These are phyloP conservation scores for Ilex asprella DNA, from an alignment of 257 asterid genomes.

Conservation along the genomic window DNA sequence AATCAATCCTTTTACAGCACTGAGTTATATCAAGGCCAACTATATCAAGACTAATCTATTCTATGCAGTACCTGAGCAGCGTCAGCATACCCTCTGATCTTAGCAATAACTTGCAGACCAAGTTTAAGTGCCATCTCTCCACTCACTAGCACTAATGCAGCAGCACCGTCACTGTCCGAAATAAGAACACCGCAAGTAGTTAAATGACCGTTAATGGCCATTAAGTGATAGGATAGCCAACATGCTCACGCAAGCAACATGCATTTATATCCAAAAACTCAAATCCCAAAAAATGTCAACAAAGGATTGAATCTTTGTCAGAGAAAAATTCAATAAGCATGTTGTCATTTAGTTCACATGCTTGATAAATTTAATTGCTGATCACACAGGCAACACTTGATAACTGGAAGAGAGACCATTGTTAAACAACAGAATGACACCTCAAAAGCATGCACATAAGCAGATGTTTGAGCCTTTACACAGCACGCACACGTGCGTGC, in stretches of 20 bases:
- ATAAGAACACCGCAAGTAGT: background rate
- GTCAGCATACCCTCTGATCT: conserved; percentile 83
- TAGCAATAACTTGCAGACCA: conserved; percentile 72
- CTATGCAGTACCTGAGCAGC: conserved; percentile 71
- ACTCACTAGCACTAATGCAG: conserved; percentile 86
- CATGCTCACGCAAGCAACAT: too few relatives aligned
- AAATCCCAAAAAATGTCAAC: too few relatives aligned
- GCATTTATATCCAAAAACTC: too few relatives aligned
- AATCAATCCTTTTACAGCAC: conserved; percentile 22
- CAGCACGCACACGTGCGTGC: background rate
- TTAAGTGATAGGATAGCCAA: too few relatives aligned
- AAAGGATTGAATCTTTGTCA: too few relatives aligned
- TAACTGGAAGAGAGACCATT: too few relatives aligned
- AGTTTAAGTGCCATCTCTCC: conserved; percentile 68
- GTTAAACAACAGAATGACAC: background rate
- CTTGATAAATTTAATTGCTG: too few relatives aligned
- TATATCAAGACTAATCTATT: background rate
- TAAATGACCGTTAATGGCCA: background rate
- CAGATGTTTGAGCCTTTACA: background rate
- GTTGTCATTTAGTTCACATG: too few relatives aligned
- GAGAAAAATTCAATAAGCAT: too few relatives aligned
- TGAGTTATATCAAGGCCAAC: background rate
- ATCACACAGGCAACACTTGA: too few relatives aligned
- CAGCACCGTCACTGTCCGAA: conserved; percentile 82
- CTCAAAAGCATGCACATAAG: background rate